Evolutionary conservation across 352 stramenopile species (phyloP), one percentile per base, ranked within the genome.

Genomic region (Phytophthora agathidicida): DNA sequence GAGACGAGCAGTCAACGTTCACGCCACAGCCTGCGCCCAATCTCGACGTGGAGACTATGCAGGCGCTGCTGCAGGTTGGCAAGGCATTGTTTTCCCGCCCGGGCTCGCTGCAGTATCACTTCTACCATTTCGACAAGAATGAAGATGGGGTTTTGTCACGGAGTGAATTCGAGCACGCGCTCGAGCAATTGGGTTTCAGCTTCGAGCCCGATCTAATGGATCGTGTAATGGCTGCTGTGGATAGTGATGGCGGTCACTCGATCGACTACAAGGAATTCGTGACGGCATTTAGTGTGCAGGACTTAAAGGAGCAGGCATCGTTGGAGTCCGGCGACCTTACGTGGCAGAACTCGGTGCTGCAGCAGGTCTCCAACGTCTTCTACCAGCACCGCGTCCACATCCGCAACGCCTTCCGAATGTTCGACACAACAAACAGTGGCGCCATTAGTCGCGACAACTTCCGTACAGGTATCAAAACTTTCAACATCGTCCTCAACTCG

Each of bases 231-330:
- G 61, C 68, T 8, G 88, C 84, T 0, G 86, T 98, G 36, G 92
- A 98, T 68, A 90, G 80, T 19, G 92, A 97, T 60, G 83, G 80
- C 1, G 90, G 89, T 43, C 73, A 92, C 45, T 90, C 83, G 47
- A 96, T 98, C 59, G 93, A 95, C 64, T 96, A 96, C 77, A 92
- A 95, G 57, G 92, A 98, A 68, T 98, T 98, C 62, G 79, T 94
- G 32, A 80, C 88, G 49, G 92, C 91, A 1, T 98, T 98, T 42
- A 77, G 75, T 20, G 71, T 97, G n/a, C 77, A 91, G 49, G 88
- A 96, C 59, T 22, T 66, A 10, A 94, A 88, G 49, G 87, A 93
- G 38, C 69, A 82, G 48, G 48, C 58, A 11, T 71, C 68, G 27
- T 65, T 89, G 1, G 78, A 74, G 23, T 78, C 74, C 19, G 82